A percentile compares a stretch with the other conserved stretches of the same genome.
Conservation (phyloP, 345 rosid species). For the Hevea brasiliensis region DNA sequence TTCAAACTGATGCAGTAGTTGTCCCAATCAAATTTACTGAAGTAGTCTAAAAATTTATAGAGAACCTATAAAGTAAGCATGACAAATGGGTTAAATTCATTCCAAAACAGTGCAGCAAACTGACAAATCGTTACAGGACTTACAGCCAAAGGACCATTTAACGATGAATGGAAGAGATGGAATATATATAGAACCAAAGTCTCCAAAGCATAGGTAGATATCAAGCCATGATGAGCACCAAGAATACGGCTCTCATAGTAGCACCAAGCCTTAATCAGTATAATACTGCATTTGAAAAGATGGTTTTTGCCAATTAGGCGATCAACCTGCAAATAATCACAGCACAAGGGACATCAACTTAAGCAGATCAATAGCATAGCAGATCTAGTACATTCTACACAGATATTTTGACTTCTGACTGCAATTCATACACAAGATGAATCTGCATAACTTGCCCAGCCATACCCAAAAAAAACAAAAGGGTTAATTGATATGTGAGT, state of each 20-base stretch:
- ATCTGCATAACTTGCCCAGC: not conserved
- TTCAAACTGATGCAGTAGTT: slow-evolving; percentile 54
- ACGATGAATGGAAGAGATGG: slow-evolving; percentile 66
- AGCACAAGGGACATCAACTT: slow-evolving; percentile 5
- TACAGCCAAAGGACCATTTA: slow-evolving; percentile 77
- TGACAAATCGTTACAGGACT: slow-evolving; percentile 21
- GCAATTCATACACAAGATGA: not conserved
- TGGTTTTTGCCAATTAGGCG: slow-evolving; percentile 63
- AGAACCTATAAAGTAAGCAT: slow-evolving; percentile 48
- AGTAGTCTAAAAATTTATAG: slow-evolving; percentile 71
- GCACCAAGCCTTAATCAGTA: slow-evolving; percentile 91
- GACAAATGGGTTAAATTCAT: not conserved
- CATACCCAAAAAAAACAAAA: not conserved
- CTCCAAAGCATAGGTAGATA: slow-evolving; percentile 86
- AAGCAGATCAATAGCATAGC: not conserved
- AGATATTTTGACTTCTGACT: not conserved
- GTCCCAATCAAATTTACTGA: slow-evolving; percentile 82
- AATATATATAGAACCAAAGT: slow-evolving; percentile 71
- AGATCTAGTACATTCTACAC: not conserved
- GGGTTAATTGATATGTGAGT: not conserved
- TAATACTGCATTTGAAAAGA: slow-evolving; percentile 81
- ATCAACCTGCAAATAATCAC: slow-evolving; percentile 58
- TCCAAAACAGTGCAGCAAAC: not conserved
- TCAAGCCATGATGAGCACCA: slow-evolving; percentile 81
- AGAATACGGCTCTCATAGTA: slow-evolving; percentile 92